phyloP scores from a whole-genome alignment of 176 grass and related monocot species.

The Zizania latifolia region DNA sequence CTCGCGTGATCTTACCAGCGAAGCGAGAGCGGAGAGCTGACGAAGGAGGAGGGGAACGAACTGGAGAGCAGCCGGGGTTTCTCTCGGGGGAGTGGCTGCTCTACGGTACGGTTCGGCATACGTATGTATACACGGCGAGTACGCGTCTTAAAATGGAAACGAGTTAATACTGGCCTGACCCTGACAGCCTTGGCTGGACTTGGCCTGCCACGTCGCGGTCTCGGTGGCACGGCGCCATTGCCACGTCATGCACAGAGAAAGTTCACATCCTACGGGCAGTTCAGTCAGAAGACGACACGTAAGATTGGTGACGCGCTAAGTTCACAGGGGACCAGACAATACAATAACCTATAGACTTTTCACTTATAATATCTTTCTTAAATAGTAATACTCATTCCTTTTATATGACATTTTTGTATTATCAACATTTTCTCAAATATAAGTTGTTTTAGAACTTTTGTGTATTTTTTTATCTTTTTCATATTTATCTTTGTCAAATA shows the following conservation, averaged over 20 bases:
- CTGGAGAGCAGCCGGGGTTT: background rate
- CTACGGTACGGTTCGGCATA: background rate
- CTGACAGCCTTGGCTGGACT: background rate
- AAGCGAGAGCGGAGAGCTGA: background rate
- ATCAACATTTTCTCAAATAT: too few relatives aligned
- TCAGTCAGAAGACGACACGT: background rate
- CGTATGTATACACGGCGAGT: background rate
- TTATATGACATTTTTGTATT: too few relatives aligned
- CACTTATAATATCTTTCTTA: too few relatives aligned
- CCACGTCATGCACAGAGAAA: background rate
- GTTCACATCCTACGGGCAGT: fast-evolving
- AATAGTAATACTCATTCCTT: too few relatives aligned
- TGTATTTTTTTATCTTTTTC: too few relatives aligned
- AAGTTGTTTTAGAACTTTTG: too few relatives aligned
- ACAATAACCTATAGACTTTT: too few relatives aligned
- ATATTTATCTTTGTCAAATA: too few relatives aligned
- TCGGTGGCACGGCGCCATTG: background rate
- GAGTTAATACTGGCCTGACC: background rate
- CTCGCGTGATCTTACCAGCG: background rate
- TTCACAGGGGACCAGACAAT: background rate
- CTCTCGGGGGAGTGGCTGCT: background rate
- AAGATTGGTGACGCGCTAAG: background rate
- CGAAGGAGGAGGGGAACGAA: background rate
- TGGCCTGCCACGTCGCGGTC: background rate
- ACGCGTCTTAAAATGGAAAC: background rate